Evolutionary conservation across 768 basidiomycete species (phyloP).

Genomic region (Mycena vitilis): DNA sequence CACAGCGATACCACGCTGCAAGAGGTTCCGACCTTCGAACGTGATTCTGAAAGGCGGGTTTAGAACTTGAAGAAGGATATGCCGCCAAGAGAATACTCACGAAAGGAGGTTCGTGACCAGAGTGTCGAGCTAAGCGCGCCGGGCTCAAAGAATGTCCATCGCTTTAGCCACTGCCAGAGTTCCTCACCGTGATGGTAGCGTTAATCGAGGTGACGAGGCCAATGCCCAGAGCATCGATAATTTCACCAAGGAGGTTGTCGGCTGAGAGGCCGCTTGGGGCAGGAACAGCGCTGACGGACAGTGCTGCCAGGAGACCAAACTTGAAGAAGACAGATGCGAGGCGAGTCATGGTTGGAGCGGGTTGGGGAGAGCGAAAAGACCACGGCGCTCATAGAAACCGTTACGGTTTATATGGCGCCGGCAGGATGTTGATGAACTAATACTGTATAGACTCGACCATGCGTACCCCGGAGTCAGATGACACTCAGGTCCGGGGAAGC

Average conservation of each 20-base stretch:
- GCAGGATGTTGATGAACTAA: background rate
- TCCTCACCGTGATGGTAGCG: conserved; percentile 52
- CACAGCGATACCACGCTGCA: background rate
- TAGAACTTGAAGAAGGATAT: background rate
- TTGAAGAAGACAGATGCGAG: conserved; percentile 37
- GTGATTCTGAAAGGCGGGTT: background rate
- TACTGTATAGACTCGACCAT: conserved; percentile 21
- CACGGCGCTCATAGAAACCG: conserved; percentile 18
- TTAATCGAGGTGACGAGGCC: conserved; percentile 55
- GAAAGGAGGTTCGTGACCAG: conserved; percentile 50
- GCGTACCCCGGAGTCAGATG: conserved; percentile 37
- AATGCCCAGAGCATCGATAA: conserved; percentile 53
- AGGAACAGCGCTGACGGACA: conserved; percentile 42
- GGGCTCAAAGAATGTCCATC: background rate
- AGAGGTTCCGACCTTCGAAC: conserved; percentile 4
- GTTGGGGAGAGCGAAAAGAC: conserved; percentile 26
- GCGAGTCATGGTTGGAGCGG: conserved; percentile 22
- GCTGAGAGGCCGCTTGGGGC: conserved; percentile 37
- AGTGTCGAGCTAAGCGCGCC: conserved; percentile 47
- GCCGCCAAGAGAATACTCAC: conserved; percentile 39
- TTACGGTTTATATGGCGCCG: conserved; percentile 10
- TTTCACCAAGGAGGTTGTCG: conserved; percentile 45
- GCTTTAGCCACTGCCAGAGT: background rate
- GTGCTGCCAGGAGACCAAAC: conserved; percentile 41
- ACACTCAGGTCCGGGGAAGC: conserved; percentile 9